These are phyloP conservation scores for Apostasia shenzhenica DNA, from an alignment of 106 monocot species.

Conservation along the genomic window DNA sequence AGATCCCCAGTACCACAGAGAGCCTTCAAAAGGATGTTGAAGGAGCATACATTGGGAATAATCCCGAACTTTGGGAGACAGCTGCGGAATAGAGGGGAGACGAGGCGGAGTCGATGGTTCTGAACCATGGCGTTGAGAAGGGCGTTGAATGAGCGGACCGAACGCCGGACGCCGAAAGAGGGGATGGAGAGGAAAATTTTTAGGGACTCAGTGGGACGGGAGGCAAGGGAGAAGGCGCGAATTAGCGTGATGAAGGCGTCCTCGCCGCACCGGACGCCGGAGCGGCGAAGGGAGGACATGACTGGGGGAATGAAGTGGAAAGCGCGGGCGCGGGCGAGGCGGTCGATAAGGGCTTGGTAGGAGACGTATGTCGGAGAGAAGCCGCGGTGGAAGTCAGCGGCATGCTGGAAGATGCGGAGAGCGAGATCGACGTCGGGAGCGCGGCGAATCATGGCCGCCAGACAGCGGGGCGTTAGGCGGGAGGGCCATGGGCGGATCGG, in stretches of 20 bases:
- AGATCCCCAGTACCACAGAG: constrained; percentile 42
- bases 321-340: constrained; percentile 42
- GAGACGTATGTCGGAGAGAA: constrained; percentile 27
- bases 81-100: constrained; percentile 43
- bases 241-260: constrained; percentile 54
- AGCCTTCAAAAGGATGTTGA: constrained; percentile 70
- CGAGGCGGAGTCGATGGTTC: constrained; percentile 42
- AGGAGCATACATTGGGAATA: constrained; percentile 60
- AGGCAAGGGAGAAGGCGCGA: constrained; percentile 38
- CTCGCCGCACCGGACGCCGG: constrained; percentile 33
- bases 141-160: constrained; percentile 74
- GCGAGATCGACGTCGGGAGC: constrained; percentile 25
- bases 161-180: constrained; percentile 33
- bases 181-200: constrained; percentile 47
- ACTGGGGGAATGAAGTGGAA: constrained; percentile 30
- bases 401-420: constrained; percentile 52
- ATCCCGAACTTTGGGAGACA: constrained; percentile 38
- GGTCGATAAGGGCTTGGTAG: constrained; percentile 24
- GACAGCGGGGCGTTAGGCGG: constrained; percentile 39
- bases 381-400: constrained; percentile 36
- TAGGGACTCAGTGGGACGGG: constrained; percentile 34
- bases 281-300: constrained; percentile 26
- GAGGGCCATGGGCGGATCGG: constrained; percentile 65
- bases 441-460: constrained; percentile 52
- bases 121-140: constrained; percentile 76